These are phyloP conservation scores for Apiospora kogelbergensis DNA, from an alignment of 2,329 filamentous ascomycete species.

Conservation along the genomic window DNA sequence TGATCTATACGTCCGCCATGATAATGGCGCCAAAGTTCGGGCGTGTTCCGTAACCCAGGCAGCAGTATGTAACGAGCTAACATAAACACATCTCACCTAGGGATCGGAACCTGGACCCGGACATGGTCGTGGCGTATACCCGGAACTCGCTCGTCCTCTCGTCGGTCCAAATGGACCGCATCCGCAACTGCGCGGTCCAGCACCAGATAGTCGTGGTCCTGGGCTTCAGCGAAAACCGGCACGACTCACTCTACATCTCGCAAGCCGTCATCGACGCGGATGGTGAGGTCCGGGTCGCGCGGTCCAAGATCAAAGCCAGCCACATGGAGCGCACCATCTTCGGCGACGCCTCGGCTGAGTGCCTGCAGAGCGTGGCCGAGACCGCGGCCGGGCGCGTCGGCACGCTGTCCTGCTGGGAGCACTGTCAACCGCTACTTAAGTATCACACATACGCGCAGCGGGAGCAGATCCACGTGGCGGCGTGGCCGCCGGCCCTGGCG, in stretches of 20 bases:
- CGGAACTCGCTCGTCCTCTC: conserved; percentile 30
- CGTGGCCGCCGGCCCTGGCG: conserved; percentile 41
- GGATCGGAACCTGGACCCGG: conserved; percentile 31
- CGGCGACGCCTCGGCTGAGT: conserved; percentile 42
- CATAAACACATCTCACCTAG: conserved; percentile 17
- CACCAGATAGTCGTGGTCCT: conserved; percentile 42
- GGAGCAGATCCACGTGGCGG: conserved; percentile 47
- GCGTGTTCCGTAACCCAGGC: too few species aligned
- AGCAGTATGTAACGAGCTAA: background rate
- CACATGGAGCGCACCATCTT: conserved; percentile 53
- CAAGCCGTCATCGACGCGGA: conserved; percentile 43
- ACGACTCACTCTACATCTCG: conserved; percentile 42
- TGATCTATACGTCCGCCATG: too few species aligned
- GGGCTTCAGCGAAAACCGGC: conserved; percentile 42
- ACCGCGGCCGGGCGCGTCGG: conserved; percentile 37
- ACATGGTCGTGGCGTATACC: conserved; percentile 31
- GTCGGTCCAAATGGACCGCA: conserved; percentile 36
- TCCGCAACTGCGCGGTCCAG: conserved; percentile 33
- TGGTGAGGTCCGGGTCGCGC: conserved; percentile 39
- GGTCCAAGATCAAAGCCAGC: conserved; percentile 53
- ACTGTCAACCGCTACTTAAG: conserved; percentile 49
- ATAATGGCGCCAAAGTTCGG: background rate
- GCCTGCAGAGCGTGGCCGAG: conserved; percentile 37
- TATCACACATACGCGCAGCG: conserved; percentile 44
- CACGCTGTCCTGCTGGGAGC: conserved; percentile 50